These are phyloP conservation scores for Saccharomycopsis javanensis DNA, from an alignment of 805 yeast species.

Conservation along the genomic window DNA sequence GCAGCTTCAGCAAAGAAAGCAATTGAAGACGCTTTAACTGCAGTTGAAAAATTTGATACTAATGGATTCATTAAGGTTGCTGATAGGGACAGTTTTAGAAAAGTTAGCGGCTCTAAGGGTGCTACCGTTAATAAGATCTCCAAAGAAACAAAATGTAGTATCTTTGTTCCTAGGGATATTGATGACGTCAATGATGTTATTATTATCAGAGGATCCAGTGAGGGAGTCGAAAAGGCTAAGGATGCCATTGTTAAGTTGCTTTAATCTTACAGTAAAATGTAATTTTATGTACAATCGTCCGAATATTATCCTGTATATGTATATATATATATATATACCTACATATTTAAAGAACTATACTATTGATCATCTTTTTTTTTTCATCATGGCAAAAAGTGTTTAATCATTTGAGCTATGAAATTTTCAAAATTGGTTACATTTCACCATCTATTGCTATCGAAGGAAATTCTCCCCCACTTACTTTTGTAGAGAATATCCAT, in stretches of 20 bases:
- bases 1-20: constrained; percentile 43
- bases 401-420: not conserved
- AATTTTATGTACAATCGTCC: not conserved
- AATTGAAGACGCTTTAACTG: constrained; percentile 41
- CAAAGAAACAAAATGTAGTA: constrained; percentile 44
- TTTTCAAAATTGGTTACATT: not conserved
- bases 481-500: constrained; percentile 31
- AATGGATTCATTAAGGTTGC: constrained; percentile 57
- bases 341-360: no score
- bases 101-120: constrained; percentile 72
- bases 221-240: constrained; percentile 42
- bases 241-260: constrained; percentile 27
- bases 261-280: not conserved
- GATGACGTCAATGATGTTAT: constrained; percentile 46
- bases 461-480: not conserved
- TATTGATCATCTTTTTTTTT: no score
- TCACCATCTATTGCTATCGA: not conserved
- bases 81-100: constrained; percentile 42
- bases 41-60: constrained; percentile 36
- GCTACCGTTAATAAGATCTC: constrained; percentile 54
- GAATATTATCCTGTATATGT: not conserved
- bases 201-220: constrained; percentile 50
- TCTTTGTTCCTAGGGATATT: constrained; percentile 51
- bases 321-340: not conserved
- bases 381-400: not conserved